Percentiles rank a stretch among this genome's conserved stretches.
Evolutionary conservation across 1,139 yeast species (phyloP).

Genomic region (Magnusiomyces ingens): DNA sequence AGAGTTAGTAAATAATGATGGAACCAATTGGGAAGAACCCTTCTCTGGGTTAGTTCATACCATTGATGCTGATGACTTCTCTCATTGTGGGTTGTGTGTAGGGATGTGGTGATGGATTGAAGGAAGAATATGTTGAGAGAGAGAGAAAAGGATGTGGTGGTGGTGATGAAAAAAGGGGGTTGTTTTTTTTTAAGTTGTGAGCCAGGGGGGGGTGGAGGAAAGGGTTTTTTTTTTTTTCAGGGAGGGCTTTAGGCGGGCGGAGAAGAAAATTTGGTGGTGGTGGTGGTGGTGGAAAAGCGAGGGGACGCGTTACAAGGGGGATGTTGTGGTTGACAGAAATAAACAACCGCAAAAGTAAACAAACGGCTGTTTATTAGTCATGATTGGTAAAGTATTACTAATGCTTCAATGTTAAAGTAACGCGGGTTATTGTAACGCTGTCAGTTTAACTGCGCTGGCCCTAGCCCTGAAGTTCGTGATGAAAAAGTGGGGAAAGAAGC

Average conservation of each 20-base stretch:
- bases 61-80: conserved; percentile 89
- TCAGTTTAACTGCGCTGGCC: too few species aligned
- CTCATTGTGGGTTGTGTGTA: conserved; percentile 46
- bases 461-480: too few species aligned
- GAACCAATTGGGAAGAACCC: neutral
- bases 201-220: too few species aligned
- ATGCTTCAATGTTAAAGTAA: too few species aligned
- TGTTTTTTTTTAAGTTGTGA: too few species aligned
- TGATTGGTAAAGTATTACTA: neutral
- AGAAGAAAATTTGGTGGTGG: conserved; percentile 1
- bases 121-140: conserved; percentile 7
- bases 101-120: neutral
- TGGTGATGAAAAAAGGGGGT: neutral
- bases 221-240: conserved; percentile 28
- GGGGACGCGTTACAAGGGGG: neutral
- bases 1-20: neutral
- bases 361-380: neutral
- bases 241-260: too few species aligned
- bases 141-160: conserved; percentile 6
- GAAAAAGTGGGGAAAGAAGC: too few species aligned
- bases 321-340: too few species aligned
- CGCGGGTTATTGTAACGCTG: too few species aligned
- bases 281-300: conserved; percentile 3
- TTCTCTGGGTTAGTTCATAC: conserved; percentile 38
- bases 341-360: neutral